Conservation (phyloP, 108 stramenopile genomes). For the Cyclotella cryptica region DNA sequence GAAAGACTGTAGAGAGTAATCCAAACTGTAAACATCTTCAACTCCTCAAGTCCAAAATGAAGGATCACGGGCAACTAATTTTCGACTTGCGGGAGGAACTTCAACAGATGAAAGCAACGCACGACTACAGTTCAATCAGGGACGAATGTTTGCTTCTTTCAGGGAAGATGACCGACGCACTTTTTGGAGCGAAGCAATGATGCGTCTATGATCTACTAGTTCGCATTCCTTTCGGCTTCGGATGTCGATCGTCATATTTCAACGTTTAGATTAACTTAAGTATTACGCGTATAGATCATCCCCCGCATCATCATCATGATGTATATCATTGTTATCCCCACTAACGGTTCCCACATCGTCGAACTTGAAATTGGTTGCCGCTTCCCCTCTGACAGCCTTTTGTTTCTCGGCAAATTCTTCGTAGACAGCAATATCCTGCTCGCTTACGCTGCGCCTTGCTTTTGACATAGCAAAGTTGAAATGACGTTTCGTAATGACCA, state of each 20-base stretch:
- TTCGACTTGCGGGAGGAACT: slow-evolving; percentile 15
- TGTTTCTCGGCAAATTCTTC: slow-evolving; percentile 88
- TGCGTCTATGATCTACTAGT: not conserved
- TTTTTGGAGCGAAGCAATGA: not conserved
- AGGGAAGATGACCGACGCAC: not conserved
- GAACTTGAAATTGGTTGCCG: slow-evolving; percentile 47
- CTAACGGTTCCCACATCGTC: slow-evolving; percentile 15
- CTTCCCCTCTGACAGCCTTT: slow-evolving; percentile 61
- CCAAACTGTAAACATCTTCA: slow-evolving; percentile 22
- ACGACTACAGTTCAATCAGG: slow-evolving; percentile 14
- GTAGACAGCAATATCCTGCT: slow-evolving; percentile 88
- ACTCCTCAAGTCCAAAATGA: slow-evolving; percentile 17
- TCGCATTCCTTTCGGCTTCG: not conserved
- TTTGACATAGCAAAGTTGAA: slow-evolving; percentile 92
- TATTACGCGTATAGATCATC: slow-evolving; percentile 31
- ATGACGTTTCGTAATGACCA: slow-evolving; percentile 79
- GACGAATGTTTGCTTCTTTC: slow-evolving; percentile 22
- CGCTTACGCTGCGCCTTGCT: slow-evolving; percentile 88
- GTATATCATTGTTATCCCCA: slow-evolving; percentile 15
- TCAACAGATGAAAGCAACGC: slow-evolving; percentile 11
- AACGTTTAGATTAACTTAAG: not conserved
- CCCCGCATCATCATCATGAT: slow-evolving; percentile 16
- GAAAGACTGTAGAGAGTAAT: slow-evolving; percentile 5
- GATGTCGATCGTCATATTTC: not conserved
- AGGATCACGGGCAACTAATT: slow-evolving; percentile 12